Evolutionary conservation across 164 flowering plant genomes (phyloP).

Genomic region (Sedum album): DNA sequence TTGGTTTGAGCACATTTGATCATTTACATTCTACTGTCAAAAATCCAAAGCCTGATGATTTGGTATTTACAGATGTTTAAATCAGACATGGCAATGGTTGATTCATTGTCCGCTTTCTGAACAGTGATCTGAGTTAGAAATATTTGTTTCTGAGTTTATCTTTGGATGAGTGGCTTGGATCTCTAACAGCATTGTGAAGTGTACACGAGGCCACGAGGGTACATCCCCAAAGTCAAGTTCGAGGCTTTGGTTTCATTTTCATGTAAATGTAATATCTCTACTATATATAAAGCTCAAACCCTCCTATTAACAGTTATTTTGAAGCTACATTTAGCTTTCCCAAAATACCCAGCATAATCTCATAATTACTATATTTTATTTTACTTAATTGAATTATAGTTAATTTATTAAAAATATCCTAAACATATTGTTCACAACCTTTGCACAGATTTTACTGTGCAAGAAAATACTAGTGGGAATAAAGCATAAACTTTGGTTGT

Average conservation of each 20-base stretch:
- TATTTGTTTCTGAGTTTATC: neutral
- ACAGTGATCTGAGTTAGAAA: neutral
- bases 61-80: neutral
- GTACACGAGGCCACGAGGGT: constrained; percentile 68
- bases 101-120: neutral
- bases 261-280: neutral
- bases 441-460: too few species aligned
- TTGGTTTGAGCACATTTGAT: neutral
- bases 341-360: too few species aligned
- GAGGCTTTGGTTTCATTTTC: neutral
- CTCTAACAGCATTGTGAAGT: constrained; percentile 44
- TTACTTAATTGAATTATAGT: too few species aligned
- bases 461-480: too few species aligned
- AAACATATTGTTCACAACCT: too few species aligned
- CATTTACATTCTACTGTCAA: neutral
- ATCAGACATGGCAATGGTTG: neutral
- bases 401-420: too few species aligned
- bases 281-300: too few species aligned
- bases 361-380: too few species aligned
- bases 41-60: neutral
- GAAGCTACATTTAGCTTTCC: too few species aligned
- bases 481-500: too few species aligned
- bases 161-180: constrained; percentile 7
- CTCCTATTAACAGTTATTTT: too few species aligned
- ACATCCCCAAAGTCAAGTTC: neutral